phyloP scores from a whole-genome alignment of 345 rosid species.

The Melastoma malabathricum region DNA sequence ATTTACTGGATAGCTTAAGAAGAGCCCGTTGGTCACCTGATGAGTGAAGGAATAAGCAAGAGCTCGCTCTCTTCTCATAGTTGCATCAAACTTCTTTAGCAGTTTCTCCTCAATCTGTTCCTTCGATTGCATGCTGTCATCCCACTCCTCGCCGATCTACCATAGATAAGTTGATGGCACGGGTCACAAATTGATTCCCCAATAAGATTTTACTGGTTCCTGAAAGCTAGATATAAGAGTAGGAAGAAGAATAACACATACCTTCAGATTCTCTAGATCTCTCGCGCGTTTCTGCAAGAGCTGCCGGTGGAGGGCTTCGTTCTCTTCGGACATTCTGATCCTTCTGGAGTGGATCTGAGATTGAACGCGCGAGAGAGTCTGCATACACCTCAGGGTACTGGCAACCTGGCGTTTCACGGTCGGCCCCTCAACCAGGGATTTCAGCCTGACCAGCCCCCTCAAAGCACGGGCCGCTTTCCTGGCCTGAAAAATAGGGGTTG shows the following conservation, averaged over 20 bases:
- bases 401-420: conserved; percentile 73
- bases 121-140: conserved; percentile 82
- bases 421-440: conserved; percentile 70
- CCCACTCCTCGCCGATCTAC: conserved; percentile 90
- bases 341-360: conserved; percentile 74
- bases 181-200: no score
- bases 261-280: conserved; percentile 66
- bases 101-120: conserved; percentile 76
- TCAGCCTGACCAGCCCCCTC: conserved; percentile 78
- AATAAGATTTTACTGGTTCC: no score
- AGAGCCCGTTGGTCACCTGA: conserved; percentile 38
- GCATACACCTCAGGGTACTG: conserved; percentile 73
- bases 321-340: conserved; percentile 78
- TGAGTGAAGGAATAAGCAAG: conserved; percentile 82
- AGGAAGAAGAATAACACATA: conserved; percentile 8
- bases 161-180: background rate
- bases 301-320: conserved; percentile 81
- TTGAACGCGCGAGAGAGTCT: conserved; percentile 76
- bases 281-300: conserved; percentile 80
- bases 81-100: conserved; percentile 77
- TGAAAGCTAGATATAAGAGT: background rate
- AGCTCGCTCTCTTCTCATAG: conserved; percentile 89
- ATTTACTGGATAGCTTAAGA: no score
- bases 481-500: conserved; percentile 31
- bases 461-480: conserved; percentile 70